Conservation (phyloP, 331 rosid genomes). For the Phaseolus coccineus region DNA sequence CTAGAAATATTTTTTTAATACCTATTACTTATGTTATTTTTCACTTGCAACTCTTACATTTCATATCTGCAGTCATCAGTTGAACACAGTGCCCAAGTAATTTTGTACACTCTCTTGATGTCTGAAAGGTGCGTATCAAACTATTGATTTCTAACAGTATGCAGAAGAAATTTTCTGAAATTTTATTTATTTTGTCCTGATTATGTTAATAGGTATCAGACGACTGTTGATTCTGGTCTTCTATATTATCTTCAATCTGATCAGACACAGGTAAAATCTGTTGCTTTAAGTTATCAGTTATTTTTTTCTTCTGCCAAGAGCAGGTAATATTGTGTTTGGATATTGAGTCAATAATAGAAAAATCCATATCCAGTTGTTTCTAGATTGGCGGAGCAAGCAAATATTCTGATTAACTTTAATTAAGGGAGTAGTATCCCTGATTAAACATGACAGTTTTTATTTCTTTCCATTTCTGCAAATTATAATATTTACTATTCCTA, state of each 20-base stretch:
- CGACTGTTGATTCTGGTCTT: slow-evolving; percentile 81
- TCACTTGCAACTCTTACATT: slow-evolving; percentile 40
- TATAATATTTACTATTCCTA: no score
- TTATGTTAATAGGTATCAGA: slow-evolving; percentile 68
- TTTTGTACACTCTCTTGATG: slow-evolving; percentile 88
- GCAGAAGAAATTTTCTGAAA: slow-evolving; percentile 9
- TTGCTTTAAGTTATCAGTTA: slow-evolving; percentile 30
- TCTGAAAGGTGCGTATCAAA: slow-evolving; percentile 78
- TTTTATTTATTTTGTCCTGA: slow-evolving; percentile 30
- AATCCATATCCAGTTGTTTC: no score
- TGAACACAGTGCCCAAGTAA: slow-evolving; percentile 94
- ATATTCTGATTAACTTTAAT: no score
- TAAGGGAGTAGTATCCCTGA: no score
- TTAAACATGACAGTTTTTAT: no score
- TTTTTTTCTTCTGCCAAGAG: slow-evolving; percentile 23
- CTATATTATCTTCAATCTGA: slow-evolving; percentile 88
- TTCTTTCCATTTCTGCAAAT: no score
- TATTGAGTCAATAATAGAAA: no score
- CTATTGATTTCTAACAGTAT: slow-evolving; percentile 9
- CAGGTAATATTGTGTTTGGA: slow-evolving; percentile 16
- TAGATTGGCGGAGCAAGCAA: no score
- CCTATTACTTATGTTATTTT: slow-evolving; percentile 34
- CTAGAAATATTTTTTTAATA: background rate
- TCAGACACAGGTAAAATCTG: slow-evolving; percentile 70
- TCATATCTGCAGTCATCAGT: slow-evolving; percentile 70